Evolutionary conservation across 176 grass and related monocot genomes (phyloP), one percentile per base, ranked within the genome.

Genomic region (Triticum monococcum): DNA sequence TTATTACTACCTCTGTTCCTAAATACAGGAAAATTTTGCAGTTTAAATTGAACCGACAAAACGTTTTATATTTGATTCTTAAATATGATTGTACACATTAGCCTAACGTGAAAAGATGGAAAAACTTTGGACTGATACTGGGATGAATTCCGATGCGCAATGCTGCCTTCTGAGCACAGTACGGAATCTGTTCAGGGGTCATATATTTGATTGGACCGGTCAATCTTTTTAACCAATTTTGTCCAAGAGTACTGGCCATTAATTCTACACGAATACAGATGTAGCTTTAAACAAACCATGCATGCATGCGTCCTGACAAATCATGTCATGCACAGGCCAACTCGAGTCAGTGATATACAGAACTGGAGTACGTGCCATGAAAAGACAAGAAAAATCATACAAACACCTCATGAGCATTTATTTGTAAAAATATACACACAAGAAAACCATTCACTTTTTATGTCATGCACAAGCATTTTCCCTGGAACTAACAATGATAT

Each of bases 301-400:
- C 75, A 63, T 75, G 41, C 41, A 45, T 45, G 72, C 72, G 46
- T 28, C 6, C 69, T 79, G 75, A 84, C 23, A 70, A 63, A 70
- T 88, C 66, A 89, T 73, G 81, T 89, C 87, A 79, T 88, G 80
- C 72, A 68, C 86, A 62, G 75, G 16, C 73, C 73, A 71, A 26
- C 50, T 79, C 38, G 13, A 75, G 78, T 74, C 78, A 87, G 72
- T 83, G 72, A 70, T 36, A 30, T 13, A 38, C 1, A 41, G 9
- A 10, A 40, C 76, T 22, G 72, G 73, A 74, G 56, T 40, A 35
- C 18, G 5, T 68, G 61, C 10, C 62, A 78, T 50, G 65, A 72
- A 84, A 79, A 84, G 87, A 88, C 36, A 48, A 77, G 35, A 83
- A 59, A 59, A 8, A 22, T 3, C 25, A 32, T 32, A 12, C n/a